These are phyloP conservation scores for Panicum virgatum DNA, from an alignment of 202 grass and related monocot species.

Conservation along the genomic window DNA sequence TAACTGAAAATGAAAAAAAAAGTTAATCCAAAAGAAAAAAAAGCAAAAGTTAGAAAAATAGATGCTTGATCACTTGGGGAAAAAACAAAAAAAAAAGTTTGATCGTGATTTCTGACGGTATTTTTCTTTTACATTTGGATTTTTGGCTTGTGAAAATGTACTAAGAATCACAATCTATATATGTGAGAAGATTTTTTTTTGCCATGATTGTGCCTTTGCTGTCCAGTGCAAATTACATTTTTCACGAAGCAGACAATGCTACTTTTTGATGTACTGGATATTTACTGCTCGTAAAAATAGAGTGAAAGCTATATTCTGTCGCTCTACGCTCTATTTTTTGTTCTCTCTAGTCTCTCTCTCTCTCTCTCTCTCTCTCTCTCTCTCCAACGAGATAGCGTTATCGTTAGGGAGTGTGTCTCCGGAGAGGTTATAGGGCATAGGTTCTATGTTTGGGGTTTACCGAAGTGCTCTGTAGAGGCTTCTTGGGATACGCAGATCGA, in stretches of 20 bases:
- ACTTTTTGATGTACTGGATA: background rate
- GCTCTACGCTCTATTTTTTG: background rate
- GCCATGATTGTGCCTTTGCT: background rate
- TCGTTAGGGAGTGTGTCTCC: no score
- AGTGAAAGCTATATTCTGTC: background rate
- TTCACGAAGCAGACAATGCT: background rate
- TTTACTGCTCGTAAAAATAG: background rate
- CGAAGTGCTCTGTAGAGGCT: no score
- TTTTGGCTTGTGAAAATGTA: slow-evolving; percentile 5
- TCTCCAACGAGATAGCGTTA: no score
- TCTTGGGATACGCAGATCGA: no score
- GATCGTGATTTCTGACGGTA: background rate
- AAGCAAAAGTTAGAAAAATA: background rate
- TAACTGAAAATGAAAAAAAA: background rate
- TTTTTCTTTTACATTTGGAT: background rate
- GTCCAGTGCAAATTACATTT: background rate
- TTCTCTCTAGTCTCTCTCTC: no score
- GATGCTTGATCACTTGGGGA: background rate
- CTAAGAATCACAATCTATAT: no score
- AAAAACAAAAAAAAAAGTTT: background rate
- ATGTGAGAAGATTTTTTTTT: background rate
- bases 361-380: no score
- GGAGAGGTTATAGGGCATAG: no score
- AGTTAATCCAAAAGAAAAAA: background rate
- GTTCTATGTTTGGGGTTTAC: no score